Base-by-base conservation (phyloP, 176 grass and related monocot genomes). In the Rhynchospora pubera region DNA sequence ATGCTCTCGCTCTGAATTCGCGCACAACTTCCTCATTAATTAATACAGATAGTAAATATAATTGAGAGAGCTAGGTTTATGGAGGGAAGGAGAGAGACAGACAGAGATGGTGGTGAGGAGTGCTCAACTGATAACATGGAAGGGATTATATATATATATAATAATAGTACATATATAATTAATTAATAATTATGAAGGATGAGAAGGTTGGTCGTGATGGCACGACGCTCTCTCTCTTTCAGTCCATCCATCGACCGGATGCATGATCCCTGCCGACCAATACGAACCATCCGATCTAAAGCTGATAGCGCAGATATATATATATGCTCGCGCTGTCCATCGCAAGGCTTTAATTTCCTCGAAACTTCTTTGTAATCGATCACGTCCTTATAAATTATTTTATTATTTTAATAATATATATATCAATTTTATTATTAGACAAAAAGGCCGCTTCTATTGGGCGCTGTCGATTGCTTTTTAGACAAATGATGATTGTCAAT, bases 21-120 rank as follows among this genome's bases (percentile, higher is more conserved):
- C 91, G 80, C 89, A 93, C 13, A 99, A 60, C 80, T 85, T 99
- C 90, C 91, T 99, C 96, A 99, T 99, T 52, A 57, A 23, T 61
- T n/a, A 28, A 22, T 39, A 39, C 34, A 39, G 34, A n/a, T n/a
- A n/a, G n/a, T n/a, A n/a, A n/a, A n/a, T n/a, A n/a, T n/a, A n/a
- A n/a, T 8, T 75, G 69, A 19, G 21, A 21, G 39, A 55, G 26
- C 26, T 28, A 28, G 34, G 34, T 39, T 39, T 39, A 39, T 39
- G 4, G 34, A 39, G 34, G 34, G 34, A 39, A 39, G 34, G 34
- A 5, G 34, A 53, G 19, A 76, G 18, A 57, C n/a, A n/a, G n/a
- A n/a, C n/a, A n/a, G 50, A 79, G 52, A 42, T 39, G 30, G 34
- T 21, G 72, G 18, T 77, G 14, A 6, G 21, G 22, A 23, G 34